phyloP scores from a whole-genome alignment of 208 protist species.

The Acanthamoeba culbertsoni region DNA sequence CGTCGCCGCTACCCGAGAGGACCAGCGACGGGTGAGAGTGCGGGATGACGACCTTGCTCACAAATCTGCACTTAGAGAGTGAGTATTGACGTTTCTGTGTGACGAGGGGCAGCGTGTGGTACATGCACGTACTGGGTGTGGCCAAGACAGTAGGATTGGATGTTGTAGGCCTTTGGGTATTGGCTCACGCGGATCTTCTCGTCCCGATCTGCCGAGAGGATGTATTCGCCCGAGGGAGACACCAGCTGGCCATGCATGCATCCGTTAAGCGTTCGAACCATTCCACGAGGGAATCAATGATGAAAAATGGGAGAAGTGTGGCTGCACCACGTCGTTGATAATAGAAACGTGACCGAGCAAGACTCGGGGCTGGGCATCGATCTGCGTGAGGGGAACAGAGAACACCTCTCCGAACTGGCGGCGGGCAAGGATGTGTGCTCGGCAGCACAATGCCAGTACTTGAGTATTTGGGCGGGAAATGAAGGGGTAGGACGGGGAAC shows the following conservation, averaged over 20 bases:
- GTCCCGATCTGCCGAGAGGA: neutral
- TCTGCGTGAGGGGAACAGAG: neutral
- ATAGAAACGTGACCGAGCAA: neutral
- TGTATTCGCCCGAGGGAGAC: neutral
- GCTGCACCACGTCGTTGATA: neutral
- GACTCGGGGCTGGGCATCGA: neutral
- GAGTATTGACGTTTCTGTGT: neutral
- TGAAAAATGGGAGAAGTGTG: neutral
- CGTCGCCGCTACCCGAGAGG: neutral
- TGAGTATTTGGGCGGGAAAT: no score
- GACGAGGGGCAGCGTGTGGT: neutral
- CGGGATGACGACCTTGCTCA: neutral
- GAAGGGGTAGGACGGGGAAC: neutral
- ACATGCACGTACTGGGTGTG: neutral
- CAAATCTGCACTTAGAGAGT: neutral
- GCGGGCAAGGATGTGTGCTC: neutral
- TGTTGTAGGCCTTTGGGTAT: neutral
- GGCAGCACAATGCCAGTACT: no score
- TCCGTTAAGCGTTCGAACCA: neutral
- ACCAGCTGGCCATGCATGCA: neutral
- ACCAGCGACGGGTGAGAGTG: neutral
- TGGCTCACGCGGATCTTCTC: constrained; percentile 38
- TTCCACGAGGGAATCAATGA: no score
- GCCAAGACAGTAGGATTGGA: neutral
- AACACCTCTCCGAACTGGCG: neutral